A percentile compares a stretch with the other conserved stretches of the same genome.
These are phyloP conservation scores for Agrocybe chaxingu DNA, from an alignment of 768 basidiomycete species.

Conservation along the genomic window DNA sequence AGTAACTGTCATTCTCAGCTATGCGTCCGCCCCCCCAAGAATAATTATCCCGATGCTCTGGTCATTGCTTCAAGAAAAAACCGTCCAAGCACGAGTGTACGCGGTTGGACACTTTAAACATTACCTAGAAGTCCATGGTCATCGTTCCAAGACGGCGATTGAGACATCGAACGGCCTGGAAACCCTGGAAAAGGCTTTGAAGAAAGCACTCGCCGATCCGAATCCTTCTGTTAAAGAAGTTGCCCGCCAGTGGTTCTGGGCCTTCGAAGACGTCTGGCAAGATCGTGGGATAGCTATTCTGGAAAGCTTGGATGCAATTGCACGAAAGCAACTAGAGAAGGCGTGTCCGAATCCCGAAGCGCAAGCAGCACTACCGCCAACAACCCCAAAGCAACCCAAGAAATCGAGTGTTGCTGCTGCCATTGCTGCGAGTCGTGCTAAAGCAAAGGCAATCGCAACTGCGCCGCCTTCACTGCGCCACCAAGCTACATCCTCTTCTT, in stretches of 20 bases:
- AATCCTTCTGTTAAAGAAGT: constrained; percentile 78
- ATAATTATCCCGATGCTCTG: constrained; percentile 66
- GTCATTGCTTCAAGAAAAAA: constrained; percentile 76
- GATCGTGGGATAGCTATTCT: constrained; percentile 64
- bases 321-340: constrained; percentile 84
- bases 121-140: constrained; percentile 72
- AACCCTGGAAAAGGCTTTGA: constrained; percentile 68
- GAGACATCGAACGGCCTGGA: constrained; percentile 71
- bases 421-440: constrained; percentile 87
- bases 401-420: constrained; percentile 83
- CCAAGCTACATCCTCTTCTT: constrained; percentile 74
- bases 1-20: constrained; percentile 61
- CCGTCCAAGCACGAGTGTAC: constrained; percentile 66
- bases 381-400: constrained; percentile 58
- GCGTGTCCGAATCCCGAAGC: constrained; percentile 63
- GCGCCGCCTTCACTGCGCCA: constrained; percentile 80
- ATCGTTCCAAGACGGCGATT: constrained; percentile 57
- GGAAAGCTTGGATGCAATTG: constrained; percentile 60
- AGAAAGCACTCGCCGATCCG: constrained; percentile 70
- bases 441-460: constrained; percentile 79
- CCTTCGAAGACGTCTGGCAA: constrained; percentile 72
- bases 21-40: constrained; percentile 71
- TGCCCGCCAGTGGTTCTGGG: constrained; percentile 77
- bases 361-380: constrained; percentile 36
- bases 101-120: constrained; percentile 68